Evolutionary conservation across 192 early-diverging fungal species (phyloP).

Genomic region (Hyaloraphidium curvatum): DNA sequence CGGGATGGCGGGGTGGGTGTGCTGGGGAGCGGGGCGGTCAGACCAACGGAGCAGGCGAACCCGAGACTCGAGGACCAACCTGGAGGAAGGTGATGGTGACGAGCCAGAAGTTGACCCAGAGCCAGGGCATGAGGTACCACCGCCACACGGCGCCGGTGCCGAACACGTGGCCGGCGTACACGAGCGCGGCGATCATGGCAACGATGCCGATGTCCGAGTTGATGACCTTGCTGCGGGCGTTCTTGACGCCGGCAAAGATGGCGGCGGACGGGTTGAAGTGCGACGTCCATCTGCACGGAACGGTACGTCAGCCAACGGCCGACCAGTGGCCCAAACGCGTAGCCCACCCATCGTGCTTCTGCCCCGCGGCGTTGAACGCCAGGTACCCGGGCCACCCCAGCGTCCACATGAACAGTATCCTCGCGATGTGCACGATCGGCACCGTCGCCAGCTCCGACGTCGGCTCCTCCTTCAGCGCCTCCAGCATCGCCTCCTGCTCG

Average conservation of each 20-base stretch:
- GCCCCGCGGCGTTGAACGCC: slow-evolving; percentile 55
- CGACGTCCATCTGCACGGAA: slow-evolving; percentile 31
- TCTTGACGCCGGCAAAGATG: slow-evolving; percentile 62
- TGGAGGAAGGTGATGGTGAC: slow-evolving; percentile 80
- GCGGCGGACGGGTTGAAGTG: slow-evolving; percentile 69
- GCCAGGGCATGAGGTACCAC: slow-evolving; percentile 82
- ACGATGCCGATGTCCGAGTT: slow-evolving; percentile 56
- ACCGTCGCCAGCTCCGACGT: slow-evolving; percentile 45
- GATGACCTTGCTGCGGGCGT: slow-evolving; percentile 41
- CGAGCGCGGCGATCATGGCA: slow-evolving; percentile 27
- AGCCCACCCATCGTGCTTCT: slow-evolving; percentile 29
- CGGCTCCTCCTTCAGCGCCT: slow-evolving; percentile 9
- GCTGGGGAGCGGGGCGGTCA: slow-evolving; percentile 28
- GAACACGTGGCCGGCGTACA: slow-evolving; percentile 25
- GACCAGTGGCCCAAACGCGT: background rate
- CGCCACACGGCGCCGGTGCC: slow-evolving; percentile 40
- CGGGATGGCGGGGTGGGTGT: slow-evolving; percentile 74
- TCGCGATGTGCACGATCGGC: slow-evolving; percentile 43
- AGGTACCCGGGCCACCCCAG: slow-evolving; percentile 87
- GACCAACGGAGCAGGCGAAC: too few relatives aligned
- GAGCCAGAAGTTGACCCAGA: slow-evolving; percentile 86
- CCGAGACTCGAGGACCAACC: background rate
- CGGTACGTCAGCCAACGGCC: background rate
- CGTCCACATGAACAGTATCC: slow-evolving; percentile 44
- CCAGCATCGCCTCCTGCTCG: slow-evolving; percentile 3